phyloP scores from a whole-genome alignment of 768 basidiomycete genomes.

The Suillus fuscotomentosus region DNA sequence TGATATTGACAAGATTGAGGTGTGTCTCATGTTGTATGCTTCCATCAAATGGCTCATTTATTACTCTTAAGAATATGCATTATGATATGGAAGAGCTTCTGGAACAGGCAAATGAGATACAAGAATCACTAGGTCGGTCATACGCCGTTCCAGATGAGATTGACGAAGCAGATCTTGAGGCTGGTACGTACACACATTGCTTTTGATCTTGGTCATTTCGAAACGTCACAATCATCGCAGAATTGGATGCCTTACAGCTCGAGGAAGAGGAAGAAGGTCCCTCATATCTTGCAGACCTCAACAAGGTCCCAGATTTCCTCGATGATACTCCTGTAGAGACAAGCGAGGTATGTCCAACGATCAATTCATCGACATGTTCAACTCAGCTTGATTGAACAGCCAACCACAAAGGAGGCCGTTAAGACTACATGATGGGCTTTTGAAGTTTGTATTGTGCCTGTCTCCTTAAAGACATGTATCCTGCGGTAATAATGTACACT shows the following conservation, averaged over 20 bases:
- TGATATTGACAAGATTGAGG: conserved; percentile 98
- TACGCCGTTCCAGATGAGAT: conserved; percentile 97
- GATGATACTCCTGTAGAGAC: conserved; percentile 82
- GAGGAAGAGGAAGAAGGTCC: conserved; percentile 91
- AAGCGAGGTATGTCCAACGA: conserved; percentile 46
- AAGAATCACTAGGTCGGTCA: conserved; percentile 88
- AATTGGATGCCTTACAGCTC: conserved; percentile 90
- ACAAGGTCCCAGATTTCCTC: conserved; percentile 88
- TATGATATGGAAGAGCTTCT: conserved; percentile 98
- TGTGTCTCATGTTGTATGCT: conserved; percentile 33
- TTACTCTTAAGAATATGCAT: conserved; percentile 73
- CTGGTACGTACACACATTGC: conserved; percentile 52
- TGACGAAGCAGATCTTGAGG: conserved; percentile 96
- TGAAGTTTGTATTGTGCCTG: conserved; percentile 1
- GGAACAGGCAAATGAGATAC: conserved; percentile 97
- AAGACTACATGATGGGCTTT: conserved; percentile 42
- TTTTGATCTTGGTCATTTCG: conserved; percentile 5
- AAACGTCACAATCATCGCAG: conserved; percentile 38
- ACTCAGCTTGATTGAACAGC: conserved; percentile 27
- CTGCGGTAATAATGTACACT: conserved; percentile 16
- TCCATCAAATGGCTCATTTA: neutral
- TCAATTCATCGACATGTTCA: neutral
- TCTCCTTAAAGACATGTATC: conserved; percentile 5
- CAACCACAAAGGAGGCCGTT: conserved; percentile 52
- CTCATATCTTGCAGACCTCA: conserved; percentile 84